Evolutionary conservation across 2,329 filamentous ascomycete species (phyloP).

Genomic region (Pyricularia grisea): DNA sequence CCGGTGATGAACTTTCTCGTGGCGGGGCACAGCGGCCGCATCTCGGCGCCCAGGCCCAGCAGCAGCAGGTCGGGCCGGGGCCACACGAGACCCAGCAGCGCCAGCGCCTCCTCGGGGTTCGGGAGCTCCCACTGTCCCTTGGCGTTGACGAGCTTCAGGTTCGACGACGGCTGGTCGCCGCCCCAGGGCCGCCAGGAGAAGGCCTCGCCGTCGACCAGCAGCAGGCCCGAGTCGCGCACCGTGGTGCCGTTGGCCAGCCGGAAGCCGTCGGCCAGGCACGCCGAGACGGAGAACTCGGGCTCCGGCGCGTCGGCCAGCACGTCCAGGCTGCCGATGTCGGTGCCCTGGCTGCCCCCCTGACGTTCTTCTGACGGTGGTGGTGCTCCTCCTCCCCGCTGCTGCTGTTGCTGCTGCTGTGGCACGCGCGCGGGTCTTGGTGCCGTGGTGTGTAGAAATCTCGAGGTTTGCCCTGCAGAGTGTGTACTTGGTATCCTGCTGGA

Average conservation of each 20-base stretch:
- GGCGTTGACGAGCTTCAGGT: constrained; percentile 48
- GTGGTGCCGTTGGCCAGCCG: constrained; percentile 72
- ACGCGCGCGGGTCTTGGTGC: not conserved
- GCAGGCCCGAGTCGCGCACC: constrained; percentile 44
- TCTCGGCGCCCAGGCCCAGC: constrained; percentile 71
- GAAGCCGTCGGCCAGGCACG: constrained; percentile 76
- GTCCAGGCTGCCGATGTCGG: constrained; percentile 67
- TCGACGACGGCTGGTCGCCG: not conserved
- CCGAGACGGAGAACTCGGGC: constrained; percentile 76
- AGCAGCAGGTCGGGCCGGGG: constrained; percentile 87
- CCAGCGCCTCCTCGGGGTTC: constrained; percentile 51
- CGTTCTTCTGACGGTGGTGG: too few relatives aligned
- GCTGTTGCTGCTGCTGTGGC: not conserved
- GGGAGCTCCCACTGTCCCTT: constrained; percentile 77
- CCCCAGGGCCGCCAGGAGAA: constrained; percentile 83
- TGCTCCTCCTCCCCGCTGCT: not conserved
- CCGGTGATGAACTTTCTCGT: constrained; percentile 64
- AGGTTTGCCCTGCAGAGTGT: not conserved
- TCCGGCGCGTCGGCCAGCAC: constrained; percentile 66
- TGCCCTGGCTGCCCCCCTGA: constrained; percentile 15
- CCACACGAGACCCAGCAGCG: constrained; percentile 68
- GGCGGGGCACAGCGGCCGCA: constrained; percentile 66
- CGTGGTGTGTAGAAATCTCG: not conserved
- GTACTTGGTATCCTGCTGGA: not conserved
- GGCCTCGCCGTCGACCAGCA: constrained; percentile 79